These are phyloP conservation scores for Vitis rupestris DNA, from an alignment of 164 flowering plant species.

Conservation along the genomic window DNA sequence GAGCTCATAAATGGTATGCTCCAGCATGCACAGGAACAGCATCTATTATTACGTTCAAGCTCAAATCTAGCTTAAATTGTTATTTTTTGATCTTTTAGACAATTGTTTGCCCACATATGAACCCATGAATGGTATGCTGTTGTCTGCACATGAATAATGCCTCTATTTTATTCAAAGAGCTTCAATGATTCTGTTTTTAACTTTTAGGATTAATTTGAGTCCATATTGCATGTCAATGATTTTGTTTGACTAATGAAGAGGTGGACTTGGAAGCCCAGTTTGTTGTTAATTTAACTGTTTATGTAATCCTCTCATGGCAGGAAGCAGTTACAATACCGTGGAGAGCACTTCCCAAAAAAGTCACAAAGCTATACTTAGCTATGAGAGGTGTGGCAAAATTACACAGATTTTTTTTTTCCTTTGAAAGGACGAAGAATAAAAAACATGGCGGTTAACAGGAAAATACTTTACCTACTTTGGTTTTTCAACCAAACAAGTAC, in stretches of 20 bases:
- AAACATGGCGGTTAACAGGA: neutral
- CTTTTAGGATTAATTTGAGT: too few species aligned
- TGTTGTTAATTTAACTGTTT: neutral
- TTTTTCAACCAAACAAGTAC: too few species aligned
- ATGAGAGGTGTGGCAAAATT: constrained; percentile 64
- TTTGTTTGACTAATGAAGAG: neutral
- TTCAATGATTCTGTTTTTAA: too few species aligned
- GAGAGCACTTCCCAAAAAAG: constrained; percentile 65
- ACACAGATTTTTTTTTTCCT: neutral
- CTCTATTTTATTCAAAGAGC: too few species aligned
- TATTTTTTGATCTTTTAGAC: too few species aligned
- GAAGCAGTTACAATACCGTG: constrained; percentile 83
- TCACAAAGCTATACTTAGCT: constrained; percentile 80
- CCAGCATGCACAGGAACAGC: too few species aligned
- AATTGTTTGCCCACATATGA: too few species aligned
- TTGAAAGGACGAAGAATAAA: neutral
- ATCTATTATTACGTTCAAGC: too few species aligned
- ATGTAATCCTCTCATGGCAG: constrained; percentile 35
- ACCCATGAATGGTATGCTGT: too few species aligned
- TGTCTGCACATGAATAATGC: too few species aligned
- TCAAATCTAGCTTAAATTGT: too few species aligned
- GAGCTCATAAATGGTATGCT: too few species aligned
- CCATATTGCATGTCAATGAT: neutral
- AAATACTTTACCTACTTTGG: neutral
- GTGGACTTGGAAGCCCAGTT: neutral